phyloP scores from a whole-genome alignment of 148 eudicot genomes.

The Arbutus unedo region DNA sequence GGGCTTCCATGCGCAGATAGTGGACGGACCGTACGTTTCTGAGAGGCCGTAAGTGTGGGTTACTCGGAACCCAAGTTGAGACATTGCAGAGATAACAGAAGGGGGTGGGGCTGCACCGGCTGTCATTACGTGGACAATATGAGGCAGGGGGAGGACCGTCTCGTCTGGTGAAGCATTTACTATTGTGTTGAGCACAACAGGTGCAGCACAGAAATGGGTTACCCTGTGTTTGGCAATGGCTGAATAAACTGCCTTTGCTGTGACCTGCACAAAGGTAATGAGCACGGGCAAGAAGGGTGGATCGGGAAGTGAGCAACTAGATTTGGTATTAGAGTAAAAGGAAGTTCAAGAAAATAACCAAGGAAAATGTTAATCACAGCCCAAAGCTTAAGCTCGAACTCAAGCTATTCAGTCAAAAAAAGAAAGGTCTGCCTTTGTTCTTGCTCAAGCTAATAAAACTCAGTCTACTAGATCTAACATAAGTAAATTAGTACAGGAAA shows the following conservation, averaged over 20 bases:
- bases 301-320: not conserved
- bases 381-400: not conserved
- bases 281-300: not conserved
- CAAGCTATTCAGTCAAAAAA: not conserved
- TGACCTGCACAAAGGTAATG: slow-evolving; percentile 41
- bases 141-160: slow-evolving; percentile 69
- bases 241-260: slow-evolving; percentile 71
- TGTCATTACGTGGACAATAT: slow-evolving; percentile 73
- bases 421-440: not conserved
- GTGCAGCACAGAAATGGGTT: slow-evolving; percentile 97
- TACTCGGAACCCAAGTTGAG: slow-evolving; percentile 69
- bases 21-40: slow-evolving; percentile 88
- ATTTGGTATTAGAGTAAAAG: not conserved
- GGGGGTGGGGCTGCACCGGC: slow-evolving; percentile 98
- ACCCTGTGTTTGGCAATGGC: slow-evolving; percentile 73
- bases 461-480: not conserved
- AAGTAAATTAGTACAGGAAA: not conserved
- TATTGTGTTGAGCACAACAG: slow-evolving; percentile 86
- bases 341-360: not conserved
- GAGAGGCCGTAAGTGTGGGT: slow-evolving; percentile 93
- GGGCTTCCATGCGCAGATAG: slow-evolving; percentile 94
- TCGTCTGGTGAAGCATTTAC: slow-evolving; percentile 72
- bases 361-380: not conserved
- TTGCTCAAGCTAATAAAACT: not conserved
- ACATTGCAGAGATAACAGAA: slow-evolving; percentile 70